phyloP scores from a whole-genome alignment of 805 yeast genomes.

The Saturnispora galanensis region DNA sequence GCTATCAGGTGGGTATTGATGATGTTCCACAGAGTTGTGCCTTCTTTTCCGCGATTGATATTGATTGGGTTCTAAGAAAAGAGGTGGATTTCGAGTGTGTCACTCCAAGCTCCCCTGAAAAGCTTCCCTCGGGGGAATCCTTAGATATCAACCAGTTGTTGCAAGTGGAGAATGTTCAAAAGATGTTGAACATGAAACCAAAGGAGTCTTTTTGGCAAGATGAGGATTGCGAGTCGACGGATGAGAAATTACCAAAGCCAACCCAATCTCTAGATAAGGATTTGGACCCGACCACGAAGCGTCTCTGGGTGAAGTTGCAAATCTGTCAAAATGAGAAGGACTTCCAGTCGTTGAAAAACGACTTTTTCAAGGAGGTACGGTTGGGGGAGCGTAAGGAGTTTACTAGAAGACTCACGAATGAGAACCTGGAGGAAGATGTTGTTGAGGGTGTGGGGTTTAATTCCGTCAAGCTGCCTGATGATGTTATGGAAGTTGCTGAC shows the following conservation, averaged over 20 bases:
- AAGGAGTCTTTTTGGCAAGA: slow-evolving; percentile 1
- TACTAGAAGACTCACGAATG: slow-evolving; percentile 10
- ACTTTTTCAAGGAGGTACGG: slow-evolving; percentile 15
- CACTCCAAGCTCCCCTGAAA: slow-evolving; percentile 72
- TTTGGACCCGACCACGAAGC: slow-evolving; percentile 16
- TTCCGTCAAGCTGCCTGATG: slow-evolving; percentile 11
- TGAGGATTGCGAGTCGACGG: background rate
- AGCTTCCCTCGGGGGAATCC: slow-evolving; percentile 75
- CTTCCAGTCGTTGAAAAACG: slow-evolving; percentile 20
- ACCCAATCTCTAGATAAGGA: slow-evolving; percentile 22
- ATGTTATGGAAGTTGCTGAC: slow-evolving; percentile 14
- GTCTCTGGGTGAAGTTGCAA: slow-evolving; percentile 24
- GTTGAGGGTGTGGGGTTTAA: slow-evolving; percentile 13
- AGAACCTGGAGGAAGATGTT: slow-evolving; percentile 15
- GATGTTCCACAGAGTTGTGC: slow-evolving; percentile 94
- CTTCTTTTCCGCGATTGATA: slow-evolving; percentile 87
- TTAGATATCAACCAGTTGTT: slow-evolving; percentile 49
- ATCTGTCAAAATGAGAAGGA: slow-evolving; percentile 21
- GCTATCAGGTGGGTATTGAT: slow-evolving; percentile 80
- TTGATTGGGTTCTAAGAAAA: slow-evolving; percentile 79
- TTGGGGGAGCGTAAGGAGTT: slow-evolving; percentile 12
- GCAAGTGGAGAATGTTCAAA: slow-evolving; percentile 26
- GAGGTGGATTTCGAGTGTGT: slow-evolving; percentile 89
- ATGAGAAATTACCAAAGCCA: slow-evolving; percentile 15
- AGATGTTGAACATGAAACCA: slow-evolving; percentile 15